These are phyloP conservation scores for Cercophora scortea DNA, from an alignment of 495 filamentous ascomycete genomes.

Conservation along the genomic window DNA sequence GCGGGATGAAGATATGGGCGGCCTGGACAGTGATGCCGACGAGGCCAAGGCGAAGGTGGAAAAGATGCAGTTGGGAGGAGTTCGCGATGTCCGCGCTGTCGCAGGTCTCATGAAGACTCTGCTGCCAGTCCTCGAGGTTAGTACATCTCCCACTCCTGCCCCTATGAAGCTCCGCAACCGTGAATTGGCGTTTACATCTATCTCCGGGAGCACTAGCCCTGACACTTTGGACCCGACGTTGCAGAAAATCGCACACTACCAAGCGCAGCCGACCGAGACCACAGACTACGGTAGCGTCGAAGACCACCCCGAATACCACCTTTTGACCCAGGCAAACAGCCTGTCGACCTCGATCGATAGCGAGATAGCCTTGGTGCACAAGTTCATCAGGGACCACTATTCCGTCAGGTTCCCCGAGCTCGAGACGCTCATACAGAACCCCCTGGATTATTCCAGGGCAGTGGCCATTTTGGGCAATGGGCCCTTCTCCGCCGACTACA, in stretches of 20 bases:
- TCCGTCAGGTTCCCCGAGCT: conserved; percentile 89
- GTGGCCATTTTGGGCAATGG: conserved; percentile 91
- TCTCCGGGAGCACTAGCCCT: conserved; percentile 43
- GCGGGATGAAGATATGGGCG: conserved; percentile 47
- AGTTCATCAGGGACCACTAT: conserved; percentile 92
- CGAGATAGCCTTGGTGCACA: conserved; percentile 89
- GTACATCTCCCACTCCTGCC: conserved; percentile 20
- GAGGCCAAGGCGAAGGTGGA: conserved; percentile 66
- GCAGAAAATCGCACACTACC: conserved; percentile 71
- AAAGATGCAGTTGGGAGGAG: conserved; percentile 65
- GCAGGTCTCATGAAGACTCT: conserved; percentile 69
- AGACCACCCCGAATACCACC: conserved; percentile 79
- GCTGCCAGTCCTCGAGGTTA: conserved; percentile 70
- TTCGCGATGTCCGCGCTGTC: conserved; percentile 68
- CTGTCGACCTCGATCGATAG: conserved; percentile 84
- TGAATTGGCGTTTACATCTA: conserved; percentile 42
- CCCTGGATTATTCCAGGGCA: conserved; percentile 91
- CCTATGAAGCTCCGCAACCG: conserved; percentile 7
- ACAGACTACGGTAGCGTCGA: conserved; percentile 64
- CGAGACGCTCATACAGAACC: conserved; percentile 86
- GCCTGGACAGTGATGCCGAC: conserved; percentile 47
- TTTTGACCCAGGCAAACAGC: conserved; percentile 74
- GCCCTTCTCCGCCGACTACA: conserved; percentile 74
- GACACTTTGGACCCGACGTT: conserved; percentile 44
- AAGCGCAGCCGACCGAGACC: conserved; percentile 58